A percentile compares a stretch with the other conserved stretches of the same genome.
Evolutionary conservation across 2,329 filamentous ascomycete species (phyloP).

Genomic region (Tolypocladium album): DNA sequence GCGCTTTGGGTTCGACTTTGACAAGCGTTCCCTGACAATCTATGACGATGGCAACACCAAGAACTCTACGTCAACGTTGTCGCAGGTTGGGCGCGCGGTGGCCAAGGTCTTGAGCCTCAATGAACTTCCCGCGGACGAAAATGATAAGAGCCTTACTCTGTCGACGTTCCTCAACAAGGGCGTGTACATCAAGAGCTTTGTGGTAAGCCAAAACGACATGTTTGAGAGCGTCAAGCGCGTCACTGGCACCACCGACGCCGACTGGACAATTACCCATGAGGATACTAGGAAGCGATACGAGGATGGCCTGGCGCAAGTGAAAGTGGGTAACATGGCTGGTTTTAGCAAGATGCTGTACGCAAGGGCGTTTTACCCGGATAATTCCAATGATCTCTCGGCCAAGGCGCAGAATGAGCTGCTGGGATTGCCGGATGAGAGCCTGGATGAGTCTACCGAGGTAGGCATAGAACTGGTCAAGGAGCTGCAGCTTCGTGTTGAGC

Average conservation of each 20-base stretch:
- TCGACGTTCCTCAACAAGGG: slow-evolving; percentile 32
- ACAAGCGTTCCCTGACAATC: slow-evolving; percentile 27
- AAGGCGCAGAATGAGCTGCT: slow-evolving; percentile 36
- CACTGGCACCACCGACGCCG: slow-evolving; percentile 39
- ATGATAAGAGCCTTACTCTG: slow-evolving; percentile 16
- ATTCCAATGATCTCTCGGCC: slow-evolving; percentile 19
- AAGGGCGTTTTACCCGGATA: slow-evolving; percentile 32
- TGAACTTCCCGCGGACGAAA: slow-evolving; percentile 25
- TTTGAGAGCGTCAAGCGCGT: slow-evolving; percentile 48
- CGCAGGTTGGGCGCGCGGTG: slow-evolving; percentile 42
- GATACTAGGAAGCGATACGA: slow-evolving; percentile 31
- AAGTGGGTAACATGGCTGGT: slow-evolving; percentile 27
- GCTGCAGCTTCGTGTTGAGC: slow-evolving; percentile 5
- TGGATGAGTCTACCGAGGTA: slow-evolving; percentile 40
- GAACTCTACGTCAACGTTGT: slow-evolving; percentile 32
- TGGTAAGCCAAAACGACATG: slow-evolving; percentile 50
- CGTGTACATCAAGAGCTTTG: slow-evolving; percentile 44
- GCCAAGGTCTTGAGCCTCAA: slow-evolving; percentile 36
- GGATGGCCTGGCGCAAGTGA: slow-evolving; percentile 30
- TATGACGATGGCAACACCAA: slow-evolving; percentile 43
- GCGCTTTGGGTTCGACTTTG: slow-evolving; percentile 38
- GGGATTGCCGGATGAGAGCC: slow-evolving; percentile 39
- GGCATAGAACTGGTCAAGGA: slow-evolving; percentile 30
- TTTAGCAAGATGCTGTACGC: slow-evolving; percentile 40
- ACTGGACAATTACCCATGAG: slow-evolving; percentile 47